Conservation (phyloP, 2,329 filamentous ascomycete species). For the Hypoxylon sp. region DNA sequence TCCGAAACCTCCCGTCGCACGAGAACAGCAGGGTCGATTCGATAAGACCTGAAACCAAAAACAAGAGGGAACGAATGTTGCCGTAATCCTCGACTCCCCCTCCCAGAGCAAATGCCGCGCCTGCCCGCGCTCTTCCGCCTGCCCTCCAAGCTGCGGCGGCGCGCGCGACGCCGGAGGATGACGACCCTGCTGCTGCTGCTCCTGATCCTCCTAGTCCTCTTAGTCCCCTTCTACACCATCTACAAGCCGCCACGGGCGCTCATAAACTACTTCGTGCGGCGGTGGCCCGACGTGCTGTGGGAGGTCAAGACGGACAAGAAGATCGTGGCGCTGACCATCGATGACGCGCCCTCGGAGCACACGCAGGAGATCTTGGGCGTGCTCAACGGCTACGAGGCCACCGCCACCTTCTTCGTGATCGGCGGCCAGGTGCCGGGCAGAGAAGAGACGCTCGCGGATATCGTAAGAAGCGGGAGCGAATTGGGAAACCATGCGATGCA, state of each 20-base stretch:
- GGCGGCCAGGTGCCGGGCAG: conserved; percentile 75
- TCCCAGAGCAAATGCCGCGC: conserved; percentile 47
- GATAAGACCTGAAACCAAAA: background rate
- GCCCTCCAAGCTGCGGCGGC: conserved; percentile 67
- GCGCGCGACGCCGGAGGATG: conserved; percentile 69
- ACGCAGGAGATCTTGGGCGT: conserved; percentile 77
- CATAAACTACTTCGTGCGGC: conserved; percentile 75
- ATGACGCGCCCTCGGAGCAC: conserved; percentile 82
- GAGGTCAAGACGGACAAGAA: conserved; percentile 70
- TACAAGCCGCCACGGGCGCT: conserved; percentile 84
- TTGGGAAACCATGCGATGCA: conserved; percentile 91
- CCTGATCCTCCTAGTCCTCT: conserved; percentile 50
- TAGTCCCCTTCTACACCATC: conserved; percentile 71
- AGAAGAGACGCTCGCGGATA: conserved; percentile 65
- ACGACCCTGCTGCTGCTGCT: conserved; percentile 62
- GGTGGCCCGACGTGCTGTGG: conserved; percentile 84
- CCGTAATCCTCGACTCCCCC: conserved; percentile 6
- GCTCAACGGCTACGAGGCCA: conserved; percentile 73
- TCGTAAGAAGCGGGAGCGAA: conserved; percentile 74
- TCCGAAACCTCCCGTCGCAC: conserved; percentile 1
- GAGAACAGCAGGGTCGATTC: background rate
- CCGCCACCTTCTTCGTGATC: conserved; percentile 90
- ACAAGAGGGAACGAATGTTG: conserved; percentile 25
- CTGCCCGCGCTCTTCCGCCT: conserved; percentile 63
- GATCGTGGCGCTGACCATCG: conserved; percentile 84